Base-by-base conservation (phyloP, 345 rosid genomes). In the Geranium rotundifolium region DNA sequence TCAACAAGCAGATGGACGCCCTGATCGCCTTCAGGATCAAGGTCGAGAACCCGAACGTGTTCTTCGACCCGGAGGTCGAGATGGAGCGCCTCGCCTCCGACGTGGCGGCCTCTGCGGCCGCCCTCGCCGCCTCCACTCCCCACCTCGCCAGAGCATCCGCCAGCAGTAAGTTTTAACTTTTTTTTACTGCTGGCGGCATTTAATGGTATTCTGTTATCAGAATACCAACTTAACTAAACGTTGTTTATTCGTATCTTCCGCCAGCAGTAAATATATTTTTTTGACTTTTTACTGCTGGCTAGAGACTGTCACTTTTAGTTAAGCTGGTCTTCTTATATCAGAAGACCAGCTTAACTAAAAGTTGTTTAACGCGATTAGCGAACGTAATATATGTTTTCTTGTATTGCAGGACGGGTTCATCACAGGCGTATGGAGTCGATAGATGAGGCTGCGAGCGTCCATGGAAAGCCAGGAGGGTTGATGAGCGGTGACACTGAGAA, bases 401-500 rank as follows among this genome's bases (percentile, higher is more conserved):
- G 52, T 9, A 9, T 46, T 37, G 3, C 10, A 46, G 52, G 15
- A 12, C 52, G 52, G 52, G 12, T 46, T 10, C 52, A 46, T 14
- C 27, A 23, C 27, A 46, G 52, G 16, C 52, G 52, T 0, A 46
- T 46, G 52, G 14, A 46, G 3, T 46, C 52, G 3, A 46, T 46
- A 46, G 52, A 46, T 14, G 52, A 46, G 3, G 52, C 52, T 1
- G 16, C 52, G 52, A 46, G 52, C 16, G 14, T 46, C 15, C 52
- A 46, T 46, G 52, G 52, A 46, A 9, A 9, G 15, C 52, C 52
- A 10, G 52, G 14, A 9, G 14, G 14, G 52, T 9, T 14, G 52
- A 46, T 46, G 52, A 14, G 16, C 15, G 12, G 10, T 12, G 52
- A 14, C 7, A 34, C 10, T 71, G 71, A 66, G 76, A 73, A 67